Evolutionary conservation across 2,329 filamentous ascomycete species (phyloP).

Genomic region (Fusarium nygamai): DNA sequence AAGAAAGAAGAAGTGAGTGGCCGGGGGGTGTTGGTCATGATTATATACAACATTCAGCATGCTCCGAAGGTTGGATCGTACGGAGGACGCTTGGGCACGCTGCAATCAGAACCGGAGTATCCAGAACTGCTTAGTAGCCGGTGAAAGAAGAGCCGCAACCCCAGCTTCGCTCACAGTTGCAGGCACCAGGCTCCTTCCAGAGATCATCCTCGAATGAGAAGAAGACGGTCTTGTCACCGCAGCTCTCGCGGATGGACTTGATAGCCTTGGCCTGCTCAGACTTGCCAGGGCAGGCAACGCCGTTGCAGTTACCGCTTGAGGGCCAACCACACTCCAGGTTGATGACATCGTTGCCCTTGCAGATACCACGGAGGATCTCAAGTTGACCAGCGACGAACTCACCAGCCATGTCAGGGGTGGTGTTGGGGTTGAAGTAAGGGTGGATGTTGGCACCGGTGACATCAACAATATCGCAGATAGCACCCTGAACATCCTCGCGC

Average conservation of each 20-base stretch:
- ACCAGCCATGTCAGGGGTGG: conserved; percentile 73
- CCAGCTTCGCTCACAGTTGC: conserved; percentile 83
- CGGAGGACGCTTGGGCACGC: conserved; percentile 32
- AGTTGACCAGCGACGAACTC: conserved; percentile 80
- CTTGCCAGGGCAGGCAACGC: conserved; percentile 73
- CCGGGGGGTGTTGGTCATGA: conserved; percentile 38
- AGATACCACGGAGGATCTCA: conserved; percentile 73
- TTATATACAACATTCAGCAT: conserved; percentile 47
- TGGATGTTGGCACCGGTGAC: conserved; percentile 88
- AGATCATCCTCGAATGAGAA: conserved; percentile 83
- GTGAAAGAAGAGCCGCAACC: conserved; percentile 58
- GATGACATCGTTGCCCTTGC: conserved; percentile 76
- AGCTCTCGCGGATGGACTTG: conserved; percentile 70
- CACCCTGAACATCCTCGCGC: conserved; percentile 63
- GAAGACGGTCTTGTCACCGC: conserved; percentile 77
- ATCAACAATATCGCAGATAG: conserved; percentile 79
- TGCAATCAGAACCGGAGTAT: conserved; percentile 19
- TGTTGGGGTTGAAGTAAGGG: conserved; percentile 87
- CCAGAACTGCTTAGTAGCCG: conserved; percentile 26
- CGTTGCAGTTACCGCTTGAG: conserved; percentile 74
- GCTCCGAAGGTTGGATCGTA: conserved; percentile 25
- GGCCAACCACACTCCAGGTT: conserved; percentile 96
- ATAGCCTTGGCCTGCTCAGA: conserved; percentile 78
- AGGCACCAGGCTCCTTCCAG: conserved; percentile 81
- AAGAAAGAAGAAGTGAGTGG: conserved; percentile 30